Conservation (phyloP, 305 asterid genomes). For the Fraxinus angustifolia region DNA sequence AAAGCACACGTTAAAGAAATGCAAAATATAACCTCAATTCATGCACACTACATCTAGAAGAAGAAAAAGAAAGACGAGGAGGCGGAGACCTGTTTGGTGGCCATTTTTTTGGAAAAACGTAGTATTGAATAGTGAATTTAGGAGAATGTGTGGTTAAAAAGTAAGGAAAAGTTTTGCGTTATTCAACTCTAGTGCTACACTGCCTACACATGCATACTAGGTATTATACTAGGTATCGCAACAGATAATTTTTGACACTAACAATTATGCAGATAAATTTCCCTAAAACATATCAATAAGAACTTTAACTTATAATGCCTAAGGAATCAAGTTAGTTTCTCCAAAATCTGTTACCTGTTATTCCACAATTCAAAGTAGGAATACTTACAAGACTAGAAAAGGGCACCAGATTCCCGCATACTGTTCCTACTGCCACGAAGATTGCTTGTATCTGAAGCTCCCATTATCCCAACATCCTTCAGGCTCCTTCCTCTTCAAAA, state of each 20-base stretch:
- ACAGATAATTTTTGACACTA: neutral
- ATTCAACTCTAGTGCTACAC: neutral
- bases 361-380: constrained; percentile 5
- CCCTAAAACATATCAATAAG: neutral
- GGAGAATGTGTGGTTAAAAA: neutral
- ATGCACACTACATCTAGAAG: neutral
- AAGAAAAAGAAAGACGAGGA: neutral
- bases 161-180: neutral
- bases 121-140: neutral
- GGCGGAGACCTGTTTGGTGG: neutral
- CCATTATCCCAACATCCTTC: constrained; percentile 53
- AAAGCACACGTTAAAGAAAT: neutral
- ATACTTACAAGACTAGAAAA: constrained; percentile 30
- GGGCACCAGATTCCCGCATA: neutral
- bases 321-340: neutral
- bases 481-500: constrained; percentile 53
- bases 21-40: neutral
- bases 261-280: neutral
- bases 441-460: constrained; percentile 48
- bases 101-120: neutral
- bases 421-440: constrained; percentile 45
- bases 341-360: constrained; percentile 11
- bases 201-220: neutral
- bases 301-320: neutral
- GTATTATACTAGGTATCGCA: neutral